Base-by-base conservation (phyloP, 2,329 filamentous ascomycete genomes). In the Zymoseptoria ardabiliae region DNA sequence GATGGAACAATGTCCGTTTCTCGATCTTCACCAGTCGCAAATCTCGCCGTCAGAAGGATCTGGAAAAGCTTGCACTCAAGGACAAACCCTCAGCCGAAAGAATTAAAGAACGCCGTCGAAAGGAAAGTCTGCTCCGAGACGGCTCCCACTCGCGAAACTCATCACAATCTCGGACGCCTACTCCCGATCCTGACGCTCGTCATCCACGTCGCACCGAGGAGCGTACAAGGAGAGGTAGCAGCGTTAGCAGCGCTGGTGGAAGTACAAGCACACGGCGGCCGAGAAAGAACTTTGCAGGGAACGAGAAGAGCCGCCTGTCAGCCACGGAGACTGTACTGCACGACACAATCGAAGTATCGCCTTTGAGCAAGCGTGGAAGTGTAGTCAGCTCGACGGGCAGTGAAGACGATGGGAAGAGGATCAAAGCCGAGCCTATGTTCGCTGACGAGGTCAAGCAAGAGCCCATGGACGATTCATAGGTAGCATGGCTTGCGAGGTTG, bases 1-100 rank as follows among this genome's bases (percentile, higher is more conserved):
- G 79, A 23, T 80, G 77, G 76, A 75, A 66, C 68, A 75, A 62
- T 51, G 57, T 73, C 10, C 66, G 69, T 11, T 54, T 64, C 52
- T 58, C 60, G 20, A 58, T 69, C 0, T 66, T 70, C 57, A 57
- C 58, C 20, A 58, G 60, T 10, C 60, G 64, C 5, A 71, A 70
- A 56, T 68, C 62, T 4, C 61, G 70, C 45, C 61, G 70, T 25
- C 67, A 71, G 41, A 50, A 66, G 3, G 69, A 71, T 49, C 61
- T 71, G 6, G 69, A 71, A 45, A 67, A 63, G 28, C 58, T 72
- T 2, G 69, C 68, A 2, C 50, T 72, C 10, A 63, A 63, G 11
- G 68, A 71, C 35, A 67, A 66, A 51, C 59, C 68, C 7, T 56
- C 63, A 0, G 49, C 53, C 2, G 67, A 68, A 53, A 48, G 55